Percentiles rank a stretch among this genome's conserved stretches.
Evolutionary conservation across 768 basidiomycete genomes (phyloP).

Genomic region (Crassisporium funariophilum): DNA sequence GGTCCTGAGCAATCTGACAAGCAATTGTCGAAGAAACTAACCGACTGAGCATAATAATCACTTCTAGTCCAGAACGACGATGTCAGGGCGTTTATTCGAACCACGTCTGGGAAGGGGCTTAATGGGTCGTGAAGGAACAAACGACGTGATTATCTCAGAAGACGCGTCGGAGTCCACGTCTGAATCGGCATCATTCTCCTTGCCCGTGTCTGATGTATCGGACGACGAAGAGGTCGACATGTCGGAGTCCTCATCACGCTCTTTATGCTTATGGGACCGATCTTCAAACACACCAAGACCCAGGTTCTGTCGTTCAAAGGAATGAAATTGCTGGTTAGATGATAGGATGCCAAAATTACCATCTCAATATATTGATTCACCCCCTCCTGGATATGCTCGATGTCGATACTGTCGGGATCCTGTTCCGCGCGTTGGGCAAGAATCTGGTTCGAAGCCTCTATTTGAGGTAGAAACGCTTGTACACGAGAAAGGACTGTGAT

Average conservation of each 20-base stretch:
- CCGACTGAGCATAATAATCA: constrained; percentile 8
- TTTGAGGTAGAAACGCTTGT: constrained; percentile 65
- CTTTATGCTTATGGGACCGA: constrained; percentile 21
- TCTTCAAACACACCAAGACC: constrained; percentile 65
- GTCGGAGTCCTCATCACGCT: constrained; percentile 29
- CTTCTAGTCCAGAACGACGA: constrained; percentile 34
- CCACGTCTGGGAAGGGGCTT: constrained; percentile 49
- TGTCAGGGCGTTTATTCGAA: constrained; percentile 24
- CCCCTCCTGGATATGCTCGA: constrained; percentile 59
- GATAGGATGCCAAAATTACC: constrained; percentile 37
- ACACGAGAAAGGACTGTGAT: constrained; percentile 62
- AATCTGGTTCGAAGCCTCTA: constrained; percentile 64
- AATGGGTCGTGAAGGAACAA: constrained; percentile 42
- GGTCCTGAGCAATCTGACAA: background rate
- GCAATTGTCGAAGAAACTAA: background rate
- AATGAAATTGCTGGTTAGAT: constrained; percentile 8
- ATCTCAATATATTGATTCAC: constrained; percentile 64
- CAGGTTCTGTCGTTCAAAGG: constrained; percentile 48
- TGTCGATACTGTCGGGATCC: constrained; percentile 65
- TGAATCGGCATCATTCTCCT: constrained; percentile 32
- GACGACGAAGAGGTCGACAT: constrained; percentile 32
- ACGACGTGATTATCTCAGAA: constrained; percentile 42
- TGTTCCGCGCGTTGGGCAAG: constrained; percentile 46
- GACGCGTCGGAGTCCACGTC: constrained; percentile 35
- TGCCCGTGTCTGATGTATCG: constrained; percentile 23